These are phyloP conservation scores for Lachancea quebecensis DNA, from an alignment of 805 yeast species.

Conservation along the genomic window DNA sequence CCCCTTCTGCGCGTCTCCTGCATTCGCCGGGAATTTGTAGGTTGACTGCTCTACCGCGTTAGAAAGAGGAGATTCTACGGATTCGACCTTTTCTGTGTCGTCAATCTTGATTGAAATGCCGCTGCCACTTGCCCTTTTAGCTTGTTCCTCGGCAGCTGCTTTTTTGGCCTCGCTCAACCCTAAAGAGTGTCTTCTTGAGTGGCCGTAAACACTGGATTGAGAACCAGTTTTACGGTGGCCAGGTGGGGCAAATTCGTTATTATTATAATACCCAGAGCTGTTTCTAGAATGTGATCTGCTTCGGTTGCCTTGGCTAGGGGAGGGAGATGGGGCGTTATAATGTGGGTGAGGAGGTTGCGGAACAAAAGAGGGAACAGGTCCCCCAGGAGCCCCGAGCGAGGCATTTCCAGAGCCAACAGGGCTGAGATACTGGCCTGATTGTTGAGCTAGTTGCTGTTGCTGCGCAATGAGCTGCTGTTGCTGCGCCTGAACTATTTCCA, in stretches of 20 bases:
- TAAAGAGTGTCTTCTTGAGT: conserved; percentile 82
- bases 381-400: conserved; percentile 16
- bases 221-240: conserved; percentile 47
- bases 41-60: conserved; percentile 15
- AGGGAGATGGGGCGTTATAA: conserved; percentile 14
- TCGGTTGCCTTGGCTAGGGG: conserved; percentile 15
- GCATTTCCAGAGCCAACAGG: conserved; percentile 22
- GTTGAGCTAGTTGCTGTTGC: conserved; percentile 48
- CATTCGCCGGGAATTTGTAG: conserved; percentile 32
- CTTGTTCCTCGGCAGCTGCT: conserved; percentile 91
- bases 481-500: conserved; percentile 86
- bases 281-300: conserved; percentile 33
- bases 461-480: conserved; percentile 63
- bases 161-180: conserved; percentile 89
- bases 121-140: conserved; percentile 44
- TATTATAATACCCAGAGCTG: conserved; percentile 28
- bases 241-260: conserved; percentile 10
- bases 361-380: conserved; percentile 16
- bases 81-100: conserved; percentile 7
- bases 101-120: conserved; percentile 21
- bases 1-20: conserved; percentile 10
- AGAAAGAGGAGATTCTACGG: conserved; percentile 6
- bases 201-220: conserved; percentile 51
- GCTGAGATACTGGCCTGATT: conserved; percentile 38
- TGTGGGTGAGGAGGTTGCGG: conserved; percentile 28